Percentiles rank a stretch among this genome's conserved stretches.
phyloP scores from a whole-genome alignment of 495 filamentous ascomycete species.

The Aspergillus conjunctus region DNA sequence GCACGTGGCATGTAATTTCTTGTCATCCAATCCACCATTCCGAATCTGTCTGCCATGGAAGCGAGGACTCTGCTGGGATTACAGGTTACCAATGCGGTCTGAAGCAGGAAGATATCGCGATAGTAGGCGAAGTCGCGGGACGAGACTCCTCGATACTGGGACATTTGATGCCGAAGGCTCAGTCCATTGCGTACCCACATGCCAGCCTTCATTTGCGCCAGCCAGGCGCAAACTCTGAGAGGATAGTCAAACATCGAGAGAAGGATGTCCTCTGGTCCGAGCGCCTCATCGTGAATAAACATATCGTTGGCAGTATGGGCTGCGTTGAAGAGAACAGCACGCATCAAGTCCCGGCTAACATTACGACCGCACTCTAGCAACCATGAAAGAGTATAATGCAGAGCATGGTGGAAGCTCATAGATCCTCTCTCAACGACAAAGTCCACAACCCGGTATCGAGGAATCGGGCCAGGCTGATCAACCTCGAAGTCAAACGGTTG shows the following conservation, averaged over 20 bases:
- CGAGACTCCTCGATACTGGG: constrained; percentile 83
- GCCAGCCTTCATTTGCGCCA: constrained; percentile 95
- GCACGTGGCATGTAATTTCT: constrained; percentile 70
- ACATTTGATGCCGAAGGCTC: constrained; percentile 91
- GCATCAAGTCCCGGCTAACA: constrained; percentile 67
- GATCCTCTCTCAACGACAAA: constrained; percentile 85
- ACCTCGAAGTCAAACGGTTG: constrained; percentile 79
- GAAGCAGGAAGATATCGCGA: constrained; percentile 91
- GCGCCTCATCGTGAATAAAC: constrained; percentile 28
- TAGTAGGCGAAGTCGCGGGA: constrained; percentile 91
- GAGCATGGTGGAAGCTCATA: constrained; percentile 96
- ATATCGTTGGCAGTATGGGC: constrained; percentile 46
- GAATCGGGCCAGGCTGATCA: constrained; percentile 40
- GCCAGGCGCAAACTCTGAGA: constrained; percentile 89
- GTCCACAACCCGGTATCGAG: constrained; percentile 67
- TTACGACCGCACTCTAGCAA: constrained; percentile 84
- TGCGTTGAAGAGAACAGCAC: constrained; percentile 60
- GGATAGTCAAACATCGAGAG: constrained; percentile 92
- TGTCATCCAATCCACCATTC: constrained; percentile 85
- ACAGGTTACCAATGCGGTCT: constrained; percentile 86
- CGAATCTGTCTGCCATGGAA: constrained; percentile 87
- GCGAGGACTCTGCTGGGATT: constrained; percentile 83
- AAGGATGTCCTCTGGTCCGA: constrained; percentile 71
- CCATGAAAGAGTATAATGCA: constrained; percentile 98
- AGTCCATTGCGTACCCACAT: constrained; percentile 99